Percentiles rank a stretch among this genome's conserved stretches.
Conservation (phyloP, 1,284 basidiomycete species). For the Gomphus bonarii region DNA sequence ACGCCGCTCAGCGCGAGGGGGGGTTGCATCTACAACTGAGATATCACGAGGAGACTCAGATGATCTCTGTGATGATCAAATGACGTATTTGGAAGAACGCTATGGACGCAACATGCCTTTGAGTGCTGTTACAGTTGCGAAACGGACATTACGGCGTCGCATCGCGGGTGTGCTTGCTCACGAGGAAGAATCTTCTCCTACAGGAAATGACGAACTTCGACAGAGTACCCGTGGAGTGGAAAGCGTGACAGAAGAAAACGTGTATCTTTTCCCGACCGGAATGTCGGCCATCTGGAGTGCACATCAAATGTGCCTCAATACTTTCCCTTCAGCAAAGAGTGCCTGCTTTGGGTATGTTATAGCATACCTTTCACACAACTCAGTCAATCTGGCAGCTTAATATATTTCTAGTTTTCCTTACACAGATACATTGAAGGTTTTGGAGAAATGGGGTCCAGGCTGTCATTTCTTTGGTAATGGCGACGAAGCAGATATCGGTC, state of each 20-base stretch:
- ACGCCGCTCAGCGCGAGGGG: conserved; percentile 12
- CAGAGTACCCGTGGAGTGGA: conserved; percentile 52
- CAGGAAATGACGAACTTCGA: conserved; percentile 28
- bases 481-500: conserved; percentile 64
- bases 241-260: conserved; percentile 72
- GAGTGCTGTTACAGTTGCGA: conserved; percentile 65
- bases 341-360: conserved; percentile 81
- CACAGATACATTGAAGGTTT: conserved; percentile 92
- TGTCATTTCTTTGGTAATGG: conserved; percentile 87
- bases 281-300: conserved; percentile 94
- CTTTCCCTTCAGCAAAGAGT: conserved; percentile 52
- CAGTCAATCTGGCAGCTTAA: not conserved
- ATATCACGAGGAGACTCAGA: not conserved
- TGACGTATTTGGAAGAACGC: conserved; percentile 79
- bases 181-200: conserved; percentile 23
- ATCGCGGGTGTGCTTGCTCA: conserved; percentile 80
- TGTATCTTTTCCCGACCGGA: conserved; percentile 80
- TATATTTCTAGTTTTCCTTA: conserved; percentile 75
- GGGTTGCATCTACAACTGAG: not conserved
- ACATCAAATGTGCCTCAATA: conserved; percentile 62
- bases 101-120: conserved; percentile 90
- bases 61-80: conserved; percentile 37
- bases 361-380: not conserved
- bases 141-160: conserved; percentile 76
- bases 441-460: conserved; percentile 96